Base-by-base conservation (phyloP, 768 basidiomycete genomes). In the Tephrocybe rancida region DNA sequence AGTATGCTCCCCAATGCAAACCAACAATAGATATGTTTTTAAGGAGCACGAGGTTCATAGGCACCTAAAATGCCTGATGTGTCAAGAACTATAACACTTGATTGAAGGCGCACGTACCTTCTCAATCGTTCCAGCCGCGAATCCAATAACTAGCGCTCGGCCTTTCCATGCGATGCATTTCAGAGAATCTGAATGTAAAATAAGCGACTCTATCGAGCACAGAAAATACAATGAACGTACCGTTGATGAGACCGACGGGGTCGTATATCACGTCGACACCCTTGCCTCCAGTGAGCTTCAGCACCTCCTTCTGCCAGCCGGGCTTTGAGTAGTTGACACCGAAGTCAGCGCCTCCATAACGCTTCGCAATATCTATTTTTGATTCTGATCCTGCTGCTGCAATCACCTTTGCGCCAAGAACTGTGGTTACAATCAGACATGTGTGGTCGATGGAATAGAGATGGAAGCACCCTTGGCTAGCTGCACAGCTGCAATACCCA, bases 141-240 rank as follows among this genome's bases (percentile, higher is more conserved):
- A 98, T 5, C 96, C 97, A 47, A 99, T 87, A n/a, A 98, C 90
- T 10, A 99, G 63, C 1, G 90, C 87, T 13, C 96, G 83, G 1
- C 95, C 94, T 67, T 95, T 95, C 87, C 95, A 98, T 0, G 89
- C 90, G 52, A 95, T 91, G 67, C 94, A 96, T 67, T 95, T 98
- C 52, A 98, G 66, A 43, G 81, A 88, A 67, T 92, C 94, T 91
- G 41, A 16, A 25, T 1, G 37, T 50, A 44, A 7, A 52, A 21
- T 32, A 10, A 48, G 21, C 47, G 19, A 16, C n/a, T 37, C 3
- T 10, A 39, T 35, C 3, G 7, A 5, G 43, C 10, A 26, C 24
- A 29, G 14, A 44, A 44, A n/a, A 32, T 13, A 27, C 5, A 39
- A 27, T 29, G 14, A 19, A 61, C 70, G 43, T 61, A 81, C 86